phyloP scores from a whole-genome alignment of 257 asterid species.

The Solanum commersonii region DNA sequence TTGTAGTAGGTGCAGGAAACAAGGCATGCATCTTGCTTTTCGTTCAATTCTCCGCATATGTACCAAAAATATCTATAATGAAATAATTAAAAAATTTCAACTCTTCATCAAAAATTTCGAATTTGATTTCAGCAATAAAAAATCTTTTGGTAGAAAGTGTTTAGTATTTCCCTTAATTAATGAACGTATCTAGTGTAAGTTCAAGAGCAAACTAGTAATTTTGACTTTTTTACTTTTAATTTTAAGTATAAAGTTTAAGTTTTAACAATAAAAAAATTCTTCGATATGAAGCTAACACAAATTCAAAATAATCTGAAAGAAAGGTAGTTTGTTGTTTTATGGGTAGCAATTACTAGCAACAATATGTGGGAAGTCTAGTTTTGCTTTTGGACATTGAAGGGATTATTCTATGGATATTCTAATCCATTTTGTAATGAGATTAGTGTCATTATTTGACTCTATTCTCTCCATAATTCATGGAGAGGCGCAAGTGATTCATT shows the following conservation, averaged over 20 bases:
- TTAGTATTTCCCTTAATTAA: not conserved
- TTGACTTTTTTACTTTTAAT: not conserved
- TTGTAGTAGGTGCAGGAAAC: conserved; percentile 4
- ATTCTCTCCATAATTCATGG: not conserved
- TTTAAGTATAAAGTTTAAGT: accelerated
- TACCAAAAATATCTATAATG: not conserved
- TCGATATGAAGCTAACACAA: not conserved
- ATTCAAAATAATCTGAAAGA: not conserved
- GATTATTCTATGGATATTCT: not conserved
- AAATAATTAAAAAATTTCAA: not conserved
- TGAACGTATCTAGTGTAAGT: not conserved
- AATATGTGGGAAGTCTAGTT: not conserved
- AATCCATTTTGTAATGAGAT: not conserved
- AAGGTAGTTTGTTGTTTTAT: no score
- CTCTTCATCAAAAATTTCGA: not conserved
- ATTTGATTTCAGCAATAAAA: not conserved
- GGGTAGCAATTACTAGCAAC: no score
- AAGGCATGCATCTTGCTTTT: conserved; percentile 15
- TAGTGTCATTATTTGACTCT: not conserved
- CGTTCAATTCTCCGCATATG: conserved; percentile 13
- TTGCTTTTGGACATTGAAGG: not conserved
- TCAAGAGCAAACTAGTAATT: not conserved
- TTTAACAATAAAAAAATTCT: accelerated
- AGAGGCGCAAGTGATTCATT: not conserved
- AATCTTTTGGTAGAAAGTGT: not conserved